Evolutionary conservation across 1,284 basidiomycete species (phyloP).

Genomic region (Sporisorium scitamineum): DNA sequence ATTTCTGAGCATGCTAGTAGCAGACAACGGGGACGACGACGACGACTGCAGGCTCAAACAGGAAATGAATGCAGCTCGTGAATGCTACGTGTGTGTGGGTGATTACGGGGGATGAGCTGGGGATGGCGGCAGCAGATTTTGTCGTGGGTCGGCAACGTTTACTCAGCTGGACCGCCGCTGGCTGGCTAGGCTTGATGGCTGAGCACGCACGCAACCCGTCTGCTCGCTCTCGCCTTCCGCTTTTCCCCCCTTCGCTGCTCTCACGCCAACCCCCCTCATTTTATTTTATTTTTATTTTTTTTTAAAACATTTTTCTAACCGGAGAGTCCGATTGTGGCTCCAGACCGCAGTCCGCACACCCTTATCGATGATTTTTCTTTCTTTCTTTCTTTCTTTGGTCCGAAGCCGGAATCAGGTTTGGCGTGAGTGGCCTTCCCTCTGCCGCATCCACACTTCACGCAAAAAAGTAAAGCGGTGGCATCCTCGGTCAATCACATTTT

Average conservation of each 20-base stretch:
- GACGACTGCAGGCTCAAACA: too few relatives aligned
- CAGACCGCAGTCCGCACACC: conserved; percentile 38
- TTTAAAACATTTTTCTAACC: not conserved
- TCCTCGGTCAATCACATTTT: conserved; percentile 2
- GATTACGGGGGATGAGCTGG: too few relatives aligned
- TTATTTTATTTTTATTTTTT: not conserved
- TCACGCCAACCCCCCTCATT: not conserved
- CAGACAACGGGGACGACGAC: too few relatives aligned
- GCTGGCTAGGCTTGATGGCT: too few relatives aligned
- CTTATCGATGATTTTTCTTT: conserved; percentile 40
- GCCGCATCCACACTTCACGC: conserved; percentile 10
- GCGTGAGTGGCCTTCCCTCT: not conserved
- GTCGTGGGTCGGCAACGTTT: not conserved
- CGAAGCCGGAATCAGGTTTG: conserved; percentile 6
- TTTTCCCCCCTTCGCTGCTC: not conserved
- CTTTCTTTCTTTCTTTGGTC: not conserved
- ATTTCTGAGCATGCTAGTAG: too few relatives aligned
- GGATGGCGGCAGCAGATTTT: too few relatives aligned
- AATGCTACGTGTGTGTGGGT: not conserved
- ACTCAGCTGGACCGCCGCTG: conserved; percentile 1
- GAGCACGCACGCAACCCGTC: too few relatives aligned
- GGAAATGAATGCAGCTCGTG: not conserved
- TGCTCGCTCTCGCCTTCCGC: not conserved
- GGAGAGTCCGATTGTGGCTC: conserved; percentile 12
- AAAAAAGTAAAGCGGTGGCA: too few relatives aligned